phyloP scores from a whole-genome alignment of 139 green algal genomes.

The Ettlia oleoabundans region DNA sequence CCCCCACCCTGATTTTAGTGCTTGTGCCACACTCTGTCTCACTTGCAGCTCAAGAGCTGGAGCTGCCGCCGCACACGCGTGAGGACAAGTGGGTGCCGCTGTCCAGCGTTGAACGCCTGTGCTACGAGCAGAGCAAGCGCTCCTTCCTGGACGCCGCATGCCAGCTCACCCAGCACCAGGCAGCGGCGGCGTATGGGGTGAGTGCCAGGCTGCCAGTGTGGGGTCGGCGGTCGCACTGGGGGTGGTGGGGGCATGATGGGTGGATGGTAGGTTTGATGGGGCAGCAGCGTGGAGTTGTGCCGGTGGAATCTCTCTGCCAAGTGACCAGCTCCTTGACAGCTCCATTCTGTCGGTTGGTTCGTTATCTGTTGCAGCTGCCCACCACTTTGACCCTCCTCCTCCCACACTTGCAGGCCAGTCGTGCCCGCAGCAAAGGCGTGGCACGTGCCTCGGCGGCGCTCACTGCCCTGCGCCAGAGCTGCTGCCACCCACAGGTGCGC shows the following conservation, averaged over 20 bases:
- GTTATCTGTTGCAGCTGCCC: neutral
- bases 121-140: slow-evolving; percentile 53
- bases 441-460: too few relatives aligned
- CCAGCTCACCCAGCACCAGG: slow-evolving; percentile 19
- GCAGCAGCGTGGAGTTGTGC: too few relatives aligned
- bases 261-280: too few relatives aligned
- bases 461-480: slow-evolving; percentile 49
- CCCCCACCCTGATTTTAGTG: too few relatives aligned
- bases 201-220: too few relatives aligned
- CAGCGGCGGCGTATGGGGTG: neutral
- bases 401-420: neutral
- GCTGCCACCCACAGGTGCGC: slow-evolving; percentile 49
- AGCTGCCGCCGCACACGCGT: slow-evolving; percentile 54
- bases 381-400: neutral
- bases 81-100: slow-evolving; percentile 55
- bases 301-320: neutral
- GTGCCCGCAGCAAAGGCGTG: too few relatives aligned
- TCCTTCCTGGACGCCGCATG: slow-evolving; percentile 20
- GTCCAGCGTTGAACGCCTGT: slow-evolving; percentile 54
- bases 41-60: slow-evolving; percentile 60
- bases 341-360: neutral
- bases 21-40: too few relatives aligned
- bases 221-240: too few relatives aligned
- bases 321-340: neutral
- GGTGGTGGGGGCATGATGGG: too few relatives aligned